Evolutionary conservation across 768 basidiomycete species (phyloP).

Genomic region (Sistotremastrum suecicum): DNA sequence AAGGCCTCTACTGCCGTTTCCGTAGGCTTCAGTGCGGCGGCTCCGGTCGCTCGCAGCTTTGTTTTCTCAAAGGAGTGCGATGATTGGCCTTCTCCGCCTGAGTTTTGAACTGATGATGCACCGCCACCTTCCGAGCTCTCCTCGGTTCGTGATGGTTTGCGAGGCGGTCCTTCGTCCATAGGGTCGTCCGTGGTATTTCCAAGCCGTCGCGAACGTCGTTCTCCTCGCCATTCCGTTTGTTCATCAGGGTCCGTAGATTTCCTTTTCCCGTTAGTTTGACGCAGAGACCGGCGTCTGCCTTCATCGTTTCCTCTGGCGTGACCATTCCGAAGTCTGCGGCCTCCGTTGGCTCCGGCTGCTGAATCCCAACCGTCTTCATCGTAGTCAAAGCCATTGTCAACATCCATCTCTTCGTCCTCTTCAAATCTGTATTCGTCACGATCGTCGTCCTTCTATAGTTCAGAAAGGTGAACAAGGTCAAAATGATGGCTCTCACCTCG

Average conservation of each 20-base stretch:
- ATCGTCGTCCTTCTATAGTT: conserved; percentile 31
- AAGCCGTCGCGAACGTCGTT: conserved; percentile 55
- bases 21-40: conserved; percentile 53
- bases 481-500: conserved; percentile 33
- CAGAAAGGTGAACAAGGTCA: conserved; percentile 18
- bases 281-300: conserved; percentile 29
- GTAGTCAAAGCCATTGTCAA: conserved; percentile 31
- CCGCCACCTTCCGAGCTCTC: conserved; percentile 40
- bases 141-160: conserved; percentile 66
- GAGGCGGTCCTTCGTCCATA: conserved; percentile 33
- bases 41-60: conserved; percentile 38
- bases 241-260: conserved; percentile 31
- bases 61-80: conserved; percentile 15
- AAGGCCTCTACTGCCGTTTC: conserved; percentile 66
- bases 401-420: conserved; percentile 54
- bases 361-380: conserved; percentile 23
- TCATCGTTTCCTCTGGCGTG: conserved; percentile 16
- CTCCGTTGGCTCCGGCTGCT: conserved; percentile 11
- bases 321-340: conserved; percentile 21
- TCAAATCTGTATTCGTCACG: conserved; percentile 53
- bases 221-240: conserved; percentile 53
- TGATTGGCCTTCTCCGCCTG: conserved; percentile 13
- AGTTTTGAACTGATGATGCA: conserved; percentile 16
- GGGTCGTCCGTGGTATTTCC: conserved; percentile 40
- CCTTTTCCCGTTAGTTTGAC: conserved; percentile 40